A percentile compares a stretch with the other conserved stretches of the same genome.
These are phyloP conservation scores for Aphanomyces cochlioides DNA, from an alignment of 352 stramenopile species.

Conservation along the genomic window DNA sequence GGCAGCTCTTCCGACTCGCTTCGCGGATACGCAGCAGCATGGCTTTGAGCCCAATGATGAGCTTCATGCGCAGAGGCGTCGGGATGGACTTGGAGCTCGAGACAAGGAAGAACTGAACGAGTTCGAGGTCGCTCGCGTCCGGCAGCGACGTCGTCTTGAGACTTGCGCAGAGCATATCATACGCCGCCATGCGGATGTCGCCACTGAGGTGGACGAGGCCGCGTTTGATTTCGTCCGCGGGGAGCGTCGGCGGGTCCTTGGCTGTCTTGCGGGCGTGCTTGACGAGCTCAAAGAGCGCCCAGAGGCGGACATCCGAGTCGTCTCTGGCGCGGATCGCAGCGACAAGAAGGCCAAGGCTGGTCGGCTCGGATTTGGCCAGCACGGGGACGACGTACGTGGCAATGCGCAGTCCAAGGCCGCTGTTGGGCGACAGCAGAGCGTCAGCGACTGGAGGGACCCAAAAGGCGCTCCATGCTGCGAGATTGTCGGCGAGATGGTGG, in stretches of 20 bases:
- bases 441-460: conserved; percentile 59
- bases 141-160: conserved; percentile 79
- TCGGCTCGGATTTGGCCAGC: conserved; percentile 63
- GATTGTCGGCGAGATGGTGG: conserved; percentile 13
- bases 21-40: conserved; percentile 75
- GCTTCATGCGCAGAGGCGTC: conserved; percentile 60
- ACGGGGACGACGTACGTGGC: conserved; percentile 74
- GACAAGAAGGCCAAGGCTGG: conserved; percentile 50
- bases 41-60: conserved; percentile 68
- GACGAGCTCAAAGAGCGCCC: conserved; percentile 70
- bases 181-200: conserved; percentile 63
- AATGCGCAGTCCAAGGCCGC: conserved; percentile 53
- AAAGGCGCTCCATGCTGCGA: conserved; percentile 40
- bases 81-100: conserved; percentile 73
- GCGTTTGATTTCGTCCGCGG: conserved; percentile 49
- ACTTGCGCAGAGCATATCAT: conserved; percentile 72
- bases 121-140: conserved; percentile 44
- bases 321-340: conserved; percentile 40
- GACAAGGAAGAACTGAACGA: conserved; percentile 66
- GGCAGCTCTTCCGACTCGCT: conserved; percentile 50
- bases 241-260: conserved; percentile 46
- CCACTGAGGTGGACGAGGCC: conserved; percentile 52
- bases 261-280: conserved; percentile 76
- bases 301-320: conserved; percentile 49
- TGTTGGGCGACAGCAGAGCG: conserved; percentile 49